phyloP scores from a whole-genome alignment of 2,329 filamentous ascomycete species.

The Cylindrodendrum hubeiense region DNA sequence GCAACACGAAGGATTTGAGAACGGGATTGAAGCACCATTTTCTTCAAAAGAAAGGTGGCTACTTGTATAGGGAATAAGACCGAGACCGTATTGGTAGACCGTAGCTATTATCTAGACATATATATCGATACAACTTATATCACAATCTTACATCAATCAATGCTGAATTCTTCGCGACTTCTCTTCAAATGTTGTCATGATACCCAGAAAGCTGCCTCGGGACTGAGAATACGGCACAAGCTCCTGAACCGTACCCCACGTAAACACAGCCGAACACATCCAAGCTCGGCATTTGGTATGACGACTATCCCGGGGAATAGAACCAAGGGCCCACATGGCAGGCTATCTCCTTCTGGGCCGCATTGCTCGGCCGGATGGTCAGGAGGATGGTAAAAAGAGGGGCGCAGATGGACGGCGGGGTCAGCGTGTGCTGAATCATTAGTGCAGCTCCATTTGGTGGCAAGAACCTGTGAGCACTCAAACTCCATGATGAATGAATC shows the following conservation, averaged over 20 bases:
- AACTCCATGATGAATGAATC: constrained; percentile 9
- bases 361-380: neutral
- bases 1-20: constrained; percentile 32
- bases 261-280: neutral
- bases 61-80: constrained; percentile 34
- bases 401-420: constrained; percentile 11
- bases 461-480: constrained; percentile 12
- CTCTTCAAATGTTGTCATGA: neutral
- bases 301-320: neutral
- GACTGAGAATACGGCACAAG: neutral
- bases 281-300: neutral
- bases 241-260: neutral
- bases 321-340: neutral
- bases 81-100: neutral
- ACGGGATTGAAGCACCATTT: constrained; percentile 39
- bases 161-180: neutral
- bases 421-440: constrained; percentile 30
- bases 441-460: constrained; percentile 15
- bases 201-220: neutral
- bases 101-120: neutral
- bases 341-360: neutral
- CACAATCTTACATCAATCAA: neutral
- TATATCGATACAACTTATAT: too few species aligned
- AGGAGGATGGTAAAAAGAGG: neutral
- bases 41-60: constrained; percentile 41